phyloP scores from a whole-genome alignment of 2,329 filamentous ascomycete genomes.

The Alternaria sp. region DNA sequence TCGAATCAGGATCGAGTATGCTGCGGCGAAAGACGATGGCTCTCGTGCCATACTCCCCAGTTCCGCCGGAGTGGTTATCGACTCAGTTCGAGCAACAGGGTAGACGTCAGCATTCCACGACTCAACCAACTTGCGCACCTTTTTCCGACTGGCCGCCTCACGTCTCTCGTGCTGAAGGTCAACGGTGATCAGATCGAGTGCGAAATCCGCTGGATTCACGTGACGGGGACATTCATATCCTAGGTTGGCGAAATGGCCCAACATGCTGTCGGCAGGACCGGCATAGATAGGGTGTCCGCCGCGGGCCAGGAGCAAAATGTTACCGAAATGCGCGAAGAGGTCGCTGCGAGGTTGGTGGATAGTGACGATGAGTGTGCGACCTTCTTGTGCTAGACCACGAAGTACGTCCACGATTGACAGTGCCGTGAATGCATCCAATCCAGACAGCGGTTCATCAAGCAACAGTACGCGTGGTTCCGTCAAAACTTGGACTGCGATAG shows the following conservation, averaged over 20 bases:
- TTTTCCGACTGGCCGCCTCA: slow-evolving; percentile 67
- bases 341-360: slow-evolving; percentile 80
- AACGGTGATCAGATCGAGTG: slow-evolving; percentile 76
- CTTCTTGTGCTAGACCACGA: slow-evolving; percentile 72
- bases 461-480: slow-evolving; percentile 76
- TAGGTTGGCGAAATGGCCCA: slow-evolving; percentile 65
- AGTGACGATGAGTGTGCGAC: slow-evolving; percentile 75
- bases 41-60: slow-evolving; percentile 71
- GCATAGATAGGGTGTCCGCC: slow-evolving; percentile 73
- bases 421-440: slow-evolving; percentile 78
- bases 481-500: slow-evolving; percentile 78
- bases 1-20: slow-evolving; percentile 71
- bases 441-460: slow-evolving; percentile 78
- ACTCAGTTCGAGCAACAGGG: slow-evolving; percentile 29
- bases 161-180: slow-evolving; percentile 70
- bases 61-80: slow-evolving; percentile 71
- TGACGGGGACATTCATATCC: slow-evolving; percentile 71
- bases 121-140: slow-evolving; percentile 66
- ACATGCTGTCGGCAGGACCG: slow-evolving; percentile 67
- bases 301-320: slow-evolving; percentile 71
- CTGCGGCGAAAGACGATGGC: slow-evolving; percentile 65
- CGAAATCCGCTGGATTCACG: slow-evolving; percentile 80
- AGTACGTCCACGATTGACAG: slow-evolving; percentile 74
- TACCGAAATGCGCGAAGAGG: slow-evolving; percentile 73
- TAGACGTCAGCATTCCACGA: slow-evolving; percentile 58